Conservation (phyloP, 345 rosid species). For the Syzygium aromaticum region DNA sequence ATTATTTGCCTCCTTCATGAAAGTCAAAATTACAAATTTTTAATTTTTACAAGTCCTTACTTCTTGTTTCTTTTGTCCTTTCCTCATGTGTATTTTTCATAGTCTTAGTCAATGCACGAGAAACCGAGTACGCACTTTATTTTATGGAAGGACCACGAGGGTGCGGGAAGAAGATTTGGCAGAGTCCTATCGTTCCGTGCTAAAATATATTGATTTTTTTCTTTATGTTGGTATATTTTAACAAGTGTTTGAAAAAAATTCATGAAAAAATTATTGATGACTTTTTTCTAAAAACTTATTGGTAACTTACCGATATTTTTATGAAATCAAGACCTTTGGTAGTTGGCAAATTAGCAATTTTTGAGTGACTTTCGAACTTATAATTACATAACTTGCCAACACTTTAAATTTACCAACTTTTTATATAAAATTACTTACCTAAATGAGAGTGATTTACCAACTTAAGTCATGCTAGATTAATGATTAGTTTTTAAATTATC, state of each 20-base stretch:
- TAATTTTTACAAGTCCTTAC: neutral
- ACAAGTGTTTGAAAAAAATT: neutral
- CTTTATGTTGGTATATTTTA: neutral
- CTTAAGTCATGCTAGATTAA: neutral
- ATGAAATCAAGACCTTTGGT: neutral
- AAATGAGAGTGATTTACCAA: neutral
- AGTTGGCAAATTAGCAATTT: neutral
- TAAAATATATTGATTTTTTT: neutral
- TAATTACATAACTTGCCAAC: neutral
- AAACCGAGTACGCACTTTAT: neutral
- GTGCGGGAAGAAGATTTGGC: neutral
- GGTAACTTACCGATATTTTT: neutral
- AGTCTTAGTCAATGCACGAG: neutral
- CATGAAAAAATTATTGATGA: neutral
- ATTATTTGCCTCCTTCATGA: neutral
- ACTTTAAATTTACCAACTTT: neutral
- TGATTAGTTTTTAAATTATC: neutral
- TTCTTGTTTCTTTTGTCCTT: neutral
- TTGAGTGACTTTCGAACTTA: neutral
- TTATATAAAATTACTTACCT: neutral
- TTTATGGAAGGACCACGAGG: neutral
- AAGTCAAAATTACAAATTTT: neutral
- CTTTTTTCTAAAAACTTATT: neutral
- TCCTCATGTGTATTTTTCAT: neutral
- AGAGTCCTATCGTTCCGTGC: neutral